Conservation (phyloP, 2,329 filamentous ascomycete species). For the Byssothecium circinans region DNA sequence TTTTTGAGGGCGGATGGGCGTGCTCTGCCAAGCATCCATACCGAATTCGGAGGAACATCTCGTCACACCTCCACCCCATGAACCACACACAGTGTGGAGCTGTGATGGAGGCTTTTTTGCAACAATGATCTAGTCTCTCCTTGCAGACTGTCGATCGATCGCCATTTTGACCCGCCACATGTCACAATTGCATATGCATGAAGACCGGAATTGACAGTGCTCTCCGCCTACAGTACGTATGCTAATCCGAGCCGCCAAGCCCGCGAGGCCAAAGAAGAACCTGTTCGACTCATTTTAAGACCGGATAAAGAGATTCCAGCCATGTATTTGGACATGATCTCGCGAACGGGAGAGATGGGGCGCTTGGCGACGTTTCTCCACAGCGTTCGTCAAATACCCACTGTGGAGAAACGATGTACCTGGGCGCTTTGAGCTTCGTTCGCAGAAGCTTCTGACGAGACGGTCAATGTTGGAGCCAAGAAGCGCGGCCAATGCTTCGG, state of each 20-base stretch:
- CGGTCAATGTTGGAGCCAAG: constrained; percentile 28
- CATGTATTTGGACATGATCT: constrained; percentile 15
- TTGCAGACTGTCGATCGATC: background rate
- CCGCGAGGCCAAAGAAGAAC: constrained; percentile 6
- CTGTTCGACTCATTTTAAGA: constrained; percentile 11
- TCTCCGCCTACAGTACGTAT: too few relatives aligned
- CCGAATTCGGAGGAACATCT: constrained; percentile 7
- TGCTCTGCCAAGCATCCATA: constrained; percentile 7
- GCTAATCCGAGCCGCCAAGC: constrained; percentile 9
- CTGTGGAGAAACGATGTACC: constrained; percentile 13
- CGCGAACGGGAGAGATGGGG: constrained; percentile 11
- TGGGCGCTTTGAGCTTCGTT: constrained; percentile 33
- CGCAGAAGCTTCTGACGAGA: constrained; percentile 35
- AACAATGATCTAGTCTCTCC: background rate
- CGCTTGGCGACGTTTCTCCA: constrained; percentile 29
- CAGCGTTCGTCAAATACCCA: constrained; percentile 18
- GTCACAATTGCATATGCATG: constrained; percentile 11
- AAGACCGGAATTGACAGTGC: constrained; percentile 5
- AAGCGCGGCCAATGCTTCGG: constrained; percentile 27
- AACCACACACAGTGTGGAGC: constrained; percentile 1
- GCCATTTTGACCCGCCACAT: background rate
- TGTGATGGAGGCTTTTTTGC: constrained; percentile 15
- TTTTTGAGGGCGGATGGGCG: constrained; percentile 8
- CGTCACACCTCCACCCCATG: constrained; percentile 10
- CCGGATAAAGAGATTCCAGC: constrained; percentile 15